Conservation (phyloP, 495 filamentous ascomycete genomes). For the Cairneyella variabilis region DNA sequence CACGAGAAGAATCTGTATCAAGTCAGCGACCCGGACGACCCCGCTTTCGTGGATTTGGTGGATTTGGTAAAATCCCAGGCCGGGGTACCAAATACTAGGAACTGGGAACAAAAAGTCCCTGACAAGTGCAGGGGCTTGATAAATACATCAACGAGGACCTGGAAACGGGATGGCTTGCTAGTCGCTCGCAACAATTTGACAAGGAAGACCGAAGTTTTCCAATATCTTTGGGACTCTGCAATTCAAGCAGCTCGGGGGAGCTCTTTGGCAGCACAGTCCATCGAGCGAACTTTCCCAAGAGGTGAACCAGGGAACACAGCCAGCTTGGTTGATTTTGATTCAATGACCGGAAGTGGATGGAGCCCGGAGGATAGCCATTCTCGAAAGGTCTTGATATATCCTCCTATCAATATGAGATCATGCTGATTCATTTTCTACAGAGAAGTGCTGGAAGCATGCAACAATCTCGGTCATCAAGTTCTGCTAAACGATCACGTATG, state of each 20-base stretch:
- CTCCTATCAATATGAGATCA: background rate
- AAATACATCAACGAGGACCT: background rate
- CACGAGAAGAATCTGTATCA: background rate
- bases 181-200: background rate
- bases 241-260: background rate
- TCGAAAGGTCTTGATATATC: background rate
- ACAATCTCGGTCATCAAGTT: background rate
- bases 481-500: background rate
- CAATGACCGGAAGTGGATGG: background rate
- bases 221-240: background rate
- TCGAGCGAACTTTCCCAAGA: background rate
- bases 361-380: background rate
- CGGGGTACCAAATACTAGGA: background rate
- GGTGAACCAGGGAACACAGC: background rate
- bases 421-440: background rate
- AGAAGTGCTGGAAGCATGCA: background rate
- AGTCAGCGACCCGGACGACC: background rate
- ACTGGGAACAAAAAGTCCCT: conserved; percentile 5
- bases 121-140: background rate
- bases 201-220: background rate
- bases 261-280: background rate
- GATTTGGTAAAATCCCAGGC: background rate
- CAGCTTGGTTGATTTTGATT: background rate
- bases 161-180: background rate
- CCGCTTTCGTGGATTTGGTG: conserved; percentile 1